phyloP scores from a whole-genome alignment of 495 filamentous ascomycete species.

The Bathelium albidoporum region DNA sequence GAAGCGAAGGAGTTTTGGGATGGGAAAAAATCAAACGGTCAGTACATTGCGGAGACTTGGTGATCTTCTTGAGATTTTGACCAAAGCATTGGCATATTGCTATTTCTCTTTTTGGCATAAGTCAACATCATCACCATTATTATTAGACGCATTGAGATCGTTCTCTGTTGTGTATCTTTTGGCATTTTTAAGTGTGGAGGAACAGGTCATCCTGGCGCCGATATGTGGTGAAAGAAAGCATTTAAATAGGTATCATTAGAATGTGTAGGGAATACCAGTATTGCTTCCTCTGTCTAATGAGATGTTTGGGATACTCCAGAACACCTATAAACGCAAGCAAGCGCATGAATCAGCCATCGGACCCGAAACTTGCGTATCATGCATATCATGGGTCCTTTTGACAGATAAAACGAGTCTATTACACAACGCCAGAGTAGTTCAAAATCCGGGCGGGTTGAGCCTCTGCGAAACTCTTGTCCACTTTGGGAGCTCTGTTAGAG shows the following conservation, averaged over 20 bases:
- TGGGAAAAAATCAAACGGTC: slow-evolving; percentile 30
- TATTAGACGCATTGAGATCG: neutral
- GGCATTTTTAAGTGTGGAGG: neutral
- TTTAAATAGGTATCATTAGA: neutral
- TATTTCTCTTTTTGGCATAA: no score
- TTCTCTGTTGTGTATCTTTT: neutral
- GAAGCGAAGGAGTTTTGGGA: slow-evolving; percentile 41
- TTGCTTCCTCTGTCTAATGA: neutral
- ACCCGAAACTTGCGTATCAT: neutral
- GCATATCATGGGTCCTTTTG: neutral
- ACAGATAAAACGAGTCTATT: neutral
- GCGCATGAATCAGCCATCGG: neutral
- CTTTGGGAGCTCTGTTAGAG: slow-evolving; percentile 67
- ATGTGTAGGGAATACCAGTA: neutral
- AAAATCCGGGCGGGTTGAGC: slow-evolving; percentile 89
- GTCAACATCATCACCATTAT: neutral
- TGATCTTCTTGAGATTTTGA: neutral
- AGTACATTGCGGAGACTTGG: slow-evolving; percentile 34
- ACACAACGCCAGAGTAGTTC: neutral
- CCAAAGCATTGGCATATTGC: neutral
- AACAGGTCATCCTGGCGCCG: neutral
- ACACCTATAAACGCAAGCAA: neutral
- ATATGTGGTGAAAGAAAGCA: neutral
- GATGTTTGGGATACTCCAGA: neutral
- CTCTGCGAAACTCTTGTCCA: slow-evolving; percentile 92